Base-by-base conservation (phyloP, 306 rosid genomes). In the Glycine tomentella region DNA sequence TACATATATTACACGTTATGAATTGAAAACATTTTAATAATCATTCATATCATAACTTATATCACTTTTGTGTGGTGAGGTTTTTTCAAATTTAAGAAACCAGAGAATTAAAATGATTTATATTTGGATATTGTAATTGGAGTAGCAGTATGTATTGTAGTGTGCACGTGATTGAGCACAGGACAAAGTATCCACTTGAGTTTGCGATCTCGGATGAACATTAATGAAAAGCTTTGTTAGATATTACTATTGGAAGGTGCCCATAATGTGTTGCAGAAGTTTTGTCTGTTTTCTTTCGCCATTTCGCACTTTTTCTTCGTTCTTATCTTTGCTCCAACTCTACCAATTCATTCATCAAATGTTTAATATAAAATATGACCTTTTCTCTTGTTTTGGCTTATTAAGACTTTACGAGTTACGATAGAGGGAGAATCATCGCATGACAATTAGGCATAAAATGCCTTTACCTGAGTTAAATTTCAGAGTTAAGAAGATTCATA, bases 201-300 rank as follows among this genome's bases (percentile, higher is more conserved):
- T 52, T 63, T 31, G 42, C 0, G 48, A 36, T 74, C 44, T 2
- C 7, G 8, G 44, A 69, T 70, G 5, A 51, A 67, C 33, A 66
- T 56, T 40, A 40, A 20, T 20, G 20, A 66, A 42, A 66, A 42
- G 42, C 25, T 61, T 16, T 52, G 25, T 25, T n/a, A 20, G 20
- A 20, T 25, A 25, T 25, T 25, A 25, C 31, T 25, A 25, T 25
- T 25, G 31, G 31, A 25, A 46, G 70, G 42, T 31, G 65, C 79
- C 84, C 79, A 75, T 62, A 33, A 40, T 80, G 78, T 69, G 74
- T 31, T 40, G 53, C 69, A n/a, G 46, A 58, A 79, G 74, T 69
- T 70, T 72, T 79, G 81, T 79, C 77, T 20, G 52, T 66, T 75
- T 74, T 68, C 69, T 58, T 56, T 25, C 42, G 25, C 20, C 44